A percentile compares a stretch with the other conserved stretches of the same genome.
Evolutionary conservation across 164 flowering plant species (phyloP).

Genomic region (Pachysandra terminalis): DNA sequence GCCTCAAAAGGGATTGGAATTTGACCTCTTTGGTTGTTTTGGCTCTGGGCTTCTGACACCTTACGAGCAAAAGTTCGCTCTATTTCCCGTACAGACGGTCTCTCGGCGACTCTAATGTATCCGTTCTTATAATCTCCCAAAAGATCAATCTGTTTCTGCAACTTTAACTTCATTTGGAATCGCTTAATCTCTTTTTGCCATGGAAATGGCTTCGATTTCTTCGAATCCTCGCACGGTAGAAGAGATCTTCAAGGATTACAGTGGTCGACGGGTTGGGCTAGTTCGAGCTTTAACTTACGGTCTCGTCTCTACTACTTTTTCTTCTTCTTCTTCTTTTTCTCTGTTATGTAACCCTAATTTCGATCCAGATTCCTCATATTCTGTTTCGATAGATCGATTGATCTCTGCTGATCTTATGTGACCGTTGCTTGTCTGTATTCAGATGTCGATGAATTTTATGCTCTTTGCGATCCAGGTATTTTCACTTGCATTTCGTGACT

Average conservation of each 20-base stretch:
- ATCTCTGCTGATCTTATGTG: neutral
- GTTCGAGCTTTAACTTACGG: slow-evolving; percentile 77
- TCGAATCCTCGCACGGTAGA: slow-evolving; percentile 75
- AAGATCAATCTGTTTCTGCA: slow-evolving; percentile 3
- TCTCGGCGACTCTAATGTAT: neutral
- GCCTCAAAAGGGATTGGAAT: no score
- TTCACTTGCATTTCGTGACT: neutral
- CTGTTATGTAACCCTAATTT: neutral
- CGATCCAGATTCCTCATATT: neutral
- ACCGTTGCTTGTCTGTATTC: slow-evolving; percentile 12
- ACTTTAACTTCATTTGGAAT: neutral
- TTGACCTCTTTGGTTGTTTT: no score
- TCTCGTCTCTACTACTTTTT: slow-evolving; percentile 12
- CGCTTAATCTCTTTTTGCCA: slow-evolving; percentile 8
- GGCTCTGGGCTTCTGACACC: neutral
- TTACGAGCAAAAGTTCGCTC: neutral
- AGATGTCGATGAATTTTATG: slow-evolving; percentile 92
- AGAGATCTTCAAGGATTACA: slow-evolving; percentile 84
- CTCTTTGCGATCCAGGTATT: slow-evolving; percentile 89
- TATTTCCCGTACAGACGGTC: no score
- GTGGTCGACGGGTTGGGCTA: slow-evolving; percentile 59
- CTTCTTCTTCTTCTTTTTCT: no score
- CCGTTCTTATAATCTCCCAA: neutral
- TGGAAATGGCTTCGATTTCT: slow-evolving; percentile 55
- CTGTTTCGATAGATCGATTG: neutral